Evolutionary conservation across 2,329 filamentous ascomycete genomes (phyloP).

Genomic region (Hymenoscyphus linearis): DNA sequence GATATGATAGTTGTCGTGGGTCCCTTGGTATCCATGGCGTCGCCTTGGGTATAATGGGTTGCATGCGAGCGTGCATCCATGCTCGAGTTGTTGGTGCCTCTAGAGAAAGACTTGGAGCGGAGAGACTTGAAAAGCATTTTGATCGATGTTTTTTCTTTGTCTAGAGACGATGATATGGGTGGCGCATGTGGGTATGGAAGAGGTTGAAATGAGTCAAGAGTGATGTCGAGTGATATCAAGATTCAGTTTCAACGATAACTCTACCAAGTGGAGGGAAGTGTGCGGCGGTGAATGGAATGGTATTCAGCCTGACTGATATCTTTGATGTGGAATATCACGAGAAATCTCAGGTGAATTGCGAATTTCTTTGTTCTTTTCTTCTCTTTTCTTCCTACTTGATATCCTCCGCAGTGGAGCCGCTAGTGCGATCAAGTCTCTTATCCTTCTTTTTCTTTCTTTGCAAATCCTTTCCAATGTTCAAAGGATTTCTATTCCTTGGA

Average conservation of each 20-base stretch:
- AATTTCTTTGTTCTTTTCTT: constrained; percentile 3
- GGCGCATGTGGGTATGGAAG: constrained; percentile 3
- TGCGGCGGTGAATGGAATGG: not conserved
- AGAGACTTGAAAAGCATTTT: constrained; percentile 23
- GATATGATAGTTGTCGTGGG: constrained; percentile 1
- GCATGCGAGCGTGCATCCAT: constrained; percentile 6
- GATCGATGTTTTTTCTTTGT: not conserved
- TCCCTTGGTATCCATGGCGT: not conserved
- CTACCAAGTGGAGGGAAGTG: not conserved
- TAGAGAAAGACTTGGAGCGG: constrained; percentile 21
- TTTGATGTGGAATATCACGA: not conserved
- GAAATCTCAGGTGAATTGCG: constrained; percentile 1
- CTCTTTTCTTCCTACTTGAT: constrained; percentile 1
- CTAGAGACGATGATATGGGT: not conserved
- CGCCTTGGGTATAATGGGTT: not conserved
- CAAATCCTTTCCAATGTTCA: not conserved
- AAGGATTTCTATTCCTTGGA: not conserved
- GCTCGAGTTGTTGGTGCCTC: constrained; percentile 12
- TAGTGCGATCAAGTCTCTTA: not conserved
- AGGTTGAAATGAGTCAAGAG: constrained; percentile 5
- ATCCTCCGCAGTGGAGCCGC: constrained; percentile 1
- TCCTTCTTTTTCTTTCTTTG: not conserved
- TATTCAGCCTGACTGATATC: not conserved
- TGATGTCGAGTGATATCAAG: constrained; percentile 4
- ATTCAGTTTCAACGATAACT: not conserved